Evolutionary conservation across 1,139 yeast species (phyloP), one percentile per base, ranked within the genome.

Genomic region (Schwanniomyces etchellsii): DNA sequence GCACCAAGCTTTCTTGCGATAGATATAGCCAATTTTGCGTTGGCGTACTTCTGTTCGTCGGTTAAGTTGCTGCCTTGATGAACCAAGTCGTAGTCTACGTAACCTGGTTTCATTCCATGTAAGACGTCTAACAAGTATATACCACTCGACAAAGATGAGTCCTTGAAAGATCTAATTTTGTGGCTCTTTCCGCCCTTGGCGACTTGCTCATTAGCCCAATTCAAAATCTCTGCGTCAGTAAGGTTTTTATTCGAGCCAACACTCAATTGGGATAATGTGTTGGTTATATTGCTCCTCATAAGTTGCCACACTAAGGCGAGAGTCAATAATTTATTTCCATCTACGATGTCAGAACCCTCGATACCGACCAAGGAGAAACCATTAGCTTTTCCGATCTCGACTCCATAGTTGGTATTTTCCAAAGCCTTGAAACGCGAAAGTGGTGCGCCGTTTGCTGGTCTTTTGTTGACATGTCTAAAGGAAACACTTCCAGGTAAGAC

Each of bases 1-100:
- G 96, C 98, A 36, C 99, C 99, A 45, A 91, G 66, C 60, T 93
- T 91, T 73, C 99, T 83, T 22, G 98, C 98, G 52, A 91, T 91
- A 2, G 98, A 91, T 55, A 91, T 91, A 17, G 98, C 98, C 57
- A 91, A 74, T 64, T 84, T 84, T 20, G 98, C 97, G 55, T 91
- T 91, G 26, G 96, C 95, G 49, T 86, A 85, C 52, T 72, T 76
- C 46, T 88, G 95, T 40, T 88, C 96, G 20, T 82, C 94, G 4
- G 58, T 41, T 17, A 62, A 42, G 21, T 81, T 74, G 28, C 60
- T 55, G 20, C 95, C 95, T 36, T 81, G 75, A 35, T 81, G 72
- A 3, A 91, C 97, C 45, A 91, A 74, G 48, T 83, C 93, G 59
- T 91, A 91, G 59, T 91, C 97, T 34, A 91, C 98, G 53, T 91